These are phyloP conservation scores for Acer yangbiense DNA, from an alignment of 345 rosid genomes.

Conservation along the genomic window DNA sequence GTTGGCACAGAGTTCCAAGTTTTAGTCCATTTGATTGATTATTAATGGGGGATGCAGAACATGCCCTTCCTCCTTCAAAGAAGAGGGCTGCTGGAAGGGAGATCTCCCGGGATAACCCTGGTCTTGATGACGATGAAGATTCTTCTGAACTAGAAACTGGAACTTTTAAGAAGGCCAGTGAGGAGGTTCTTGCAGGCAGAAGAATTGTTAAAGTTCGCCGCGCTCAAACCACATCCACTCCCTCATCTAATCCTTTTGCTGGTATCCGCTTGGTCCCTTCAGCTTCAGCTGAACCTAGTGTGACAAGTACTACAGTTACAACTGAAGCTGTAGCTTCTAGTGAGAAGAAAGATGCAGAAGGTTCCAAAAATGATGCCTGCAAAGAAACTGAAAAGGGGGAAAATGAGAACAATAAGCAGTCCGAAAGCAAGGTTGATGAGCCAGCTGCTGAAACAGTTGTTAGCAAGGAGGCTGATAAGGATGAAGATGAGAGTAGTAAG, in stretches of 20 bases:
- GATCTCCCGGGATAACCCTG: constrained; percentile 78
- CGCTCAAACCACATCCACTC: constrained; percentile 41
- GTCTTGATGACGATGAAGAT: constrained; percentile 82
- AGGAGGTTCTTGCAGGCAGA: constrained; percentile 80
- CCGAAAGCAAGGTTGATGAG: constrained; percentile 30
- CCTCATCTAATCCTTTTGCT: constrained; percentile 83
- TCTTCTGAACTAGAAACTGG: constrained; percentile 60
- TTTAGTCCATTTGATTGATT: constrained; percentile 15
- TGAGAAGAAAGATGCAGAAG: constrained; percentile 36
- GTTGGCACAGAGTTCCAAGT: neutral
- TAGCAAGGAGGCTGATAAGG: constrained; percentile 24
- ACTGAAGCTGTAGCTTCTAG: constrained; percentile 31
- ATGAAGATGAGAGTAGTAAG: constrained; percentile 26
- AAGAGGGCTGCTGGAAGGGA: constrained; percentile 96
- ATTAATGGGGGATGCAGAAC: constrained; percentile 79
- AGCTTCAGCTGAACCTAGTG: constrained; percentile 34
- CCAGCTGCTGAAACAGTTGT: constrained; percentile 23
- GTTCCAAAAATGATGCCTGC: constrained; percentile 12
- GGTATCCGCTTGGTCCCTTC: constrained; percentile 66
- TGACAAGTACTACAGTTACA: constrained; percentile 31
- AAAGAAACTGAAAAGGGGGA: constrained; percentile 24
- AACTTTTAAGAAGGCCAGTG: constrained; percentile 91
- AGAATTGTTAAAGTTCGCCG: constrained; percentile 83
- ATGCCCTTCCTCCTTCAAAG: constrained; percentile 76
- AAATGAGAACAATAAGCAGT: constrained; percentile 27